Evolutionary conservation across 306 rosid species (phyloP).

Genomic region (Mimosa pudica): DNA sequence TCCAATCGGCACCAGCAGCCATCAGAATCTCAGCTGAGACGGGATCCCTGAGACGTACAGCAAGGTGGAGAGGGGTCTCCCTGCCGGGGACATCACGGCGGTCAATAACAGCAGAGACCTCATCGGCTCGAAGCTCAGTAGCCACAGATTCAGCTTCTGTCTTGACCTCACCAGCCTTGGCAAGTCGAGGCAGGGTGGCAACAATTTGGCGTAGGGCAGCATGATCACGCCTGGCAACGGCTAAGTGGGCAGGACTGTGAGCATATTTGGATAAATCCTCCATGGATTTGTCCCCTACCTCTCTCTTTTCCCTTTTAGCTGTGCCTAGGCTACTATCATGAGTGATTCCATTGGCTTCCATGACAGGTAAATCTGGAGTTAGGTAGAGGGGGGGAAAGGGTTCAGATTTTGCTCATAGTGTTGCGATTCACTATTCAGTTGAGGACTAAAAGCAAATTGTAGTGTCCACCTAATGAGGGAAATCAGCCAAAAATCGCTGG

Average conservation of each 20-base stretch:
- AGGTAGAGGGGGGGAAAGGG: constrained; percentile 8
- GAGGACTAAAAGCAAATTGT: constrained; percentile 31
- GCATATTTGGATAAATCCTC: constrained; percentile 75
- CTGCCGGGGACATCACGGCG: constrained; percentile 95
- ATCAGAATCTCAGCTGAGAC: constrained; percentile 86
- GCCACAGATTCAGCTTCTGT: constrained; percentile 80
- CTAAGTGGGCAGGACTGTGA: constrained; percentile 92
- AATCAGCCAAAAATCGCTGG: constrained; percentile 34
- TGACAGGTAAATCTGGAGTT: constrained; percentile 39
- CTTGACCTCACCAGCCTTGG: constrained; percentile 84
- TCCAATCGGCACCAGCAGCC: constrained; percentile 99
- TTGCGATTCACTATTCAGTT: constrained; percentile 15
- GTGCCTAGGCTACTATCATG: constrained; percentile 46
- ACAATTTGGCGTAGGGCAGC: constrained; percentile 65
- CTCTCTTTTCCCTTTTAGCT: constrained; percentile 40
- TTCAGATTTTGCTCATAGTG: constrained; percentile 33
- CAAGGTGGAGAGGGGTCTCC: constrained; percentile 97
- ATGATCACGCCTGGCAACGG: constrained; percentile 78
- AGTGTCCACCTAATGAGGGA: constrained; percentile 29
- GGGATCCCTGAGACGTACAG: constrained; percentile 85
- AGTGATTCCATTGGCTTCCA: constrained; percentile 48
- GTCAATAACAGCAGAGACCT: constrained; percentile 74
- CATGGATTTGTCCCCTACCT: constrained; percentile 46
- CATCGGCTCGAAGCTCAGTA: constrained; percentile 81
- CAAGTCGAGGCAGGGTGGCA: constrained; percentile 65